phyloP scores from a whole-genome alignment of 2,329 filamentous ascomycete species.

The Cercospora sp. region DNA sequence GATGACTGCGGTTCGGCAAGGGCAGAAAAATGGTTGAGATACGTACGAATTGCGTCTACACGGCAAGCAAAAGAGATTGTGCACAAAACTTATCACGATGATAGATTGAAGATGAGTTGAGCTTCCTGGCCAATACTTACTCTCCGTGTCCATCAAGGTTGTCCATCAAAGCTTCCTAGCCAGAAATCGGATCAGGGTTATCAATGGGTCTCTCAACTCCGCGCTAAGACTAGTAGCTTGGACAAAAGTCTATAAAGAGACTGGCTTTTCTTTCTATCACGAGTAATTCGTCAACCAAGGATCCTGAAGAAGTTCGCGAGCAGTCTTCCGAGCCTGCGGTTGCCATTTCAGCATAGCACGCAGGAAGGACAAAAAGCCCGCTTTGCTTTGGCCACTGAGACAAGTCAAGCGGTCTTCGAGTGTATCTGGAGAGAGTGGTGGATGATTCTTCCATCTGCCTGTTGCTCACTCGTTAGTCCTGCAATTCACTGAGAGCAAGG shows the following conservation, averaged over 20 bases:
- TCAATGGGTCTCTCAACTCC: neutral
- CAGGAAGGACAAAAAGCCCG: neutral
- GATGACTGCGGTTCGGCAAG: too few relatives aligned
- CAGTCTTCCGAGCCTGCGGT: neutral
- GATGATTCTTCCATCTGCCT: neutral
- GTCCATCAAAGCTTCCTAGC: neutral
- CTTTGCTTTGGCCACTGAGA: neutral
- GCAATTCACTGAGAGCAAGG: neutral
- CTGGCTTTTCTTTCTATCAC: accelerated
- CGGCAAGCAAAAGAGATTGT: neutral
- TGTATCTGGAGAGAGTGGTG: neutral
- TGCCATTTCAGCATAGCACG: neutral
- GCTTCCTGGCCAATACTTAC: neutral
- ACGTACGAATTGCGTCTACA: neutral
- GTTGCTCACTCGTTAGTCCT: neutral
- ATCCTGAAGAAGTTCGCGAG: neutral
- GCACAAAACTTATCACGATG: neutral
- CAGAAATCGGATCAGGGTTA: too few relatives aligned
- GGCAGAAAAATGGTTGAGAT: too few relatives aligned
- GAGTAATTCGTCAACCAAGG: neutral
- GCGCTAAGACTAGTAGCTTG: neutral
- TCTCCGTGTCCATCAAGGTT: neutral
- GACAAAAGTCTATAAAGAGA: neutral
- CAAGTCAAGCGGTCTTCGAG: neutral
- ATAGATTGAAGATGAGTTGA: neutral